These are phyloP conservation scores for Sporopachydermia quercuum DNA, from an alignment of 805 yeast species.

Conservation along the genomic window DNA sequence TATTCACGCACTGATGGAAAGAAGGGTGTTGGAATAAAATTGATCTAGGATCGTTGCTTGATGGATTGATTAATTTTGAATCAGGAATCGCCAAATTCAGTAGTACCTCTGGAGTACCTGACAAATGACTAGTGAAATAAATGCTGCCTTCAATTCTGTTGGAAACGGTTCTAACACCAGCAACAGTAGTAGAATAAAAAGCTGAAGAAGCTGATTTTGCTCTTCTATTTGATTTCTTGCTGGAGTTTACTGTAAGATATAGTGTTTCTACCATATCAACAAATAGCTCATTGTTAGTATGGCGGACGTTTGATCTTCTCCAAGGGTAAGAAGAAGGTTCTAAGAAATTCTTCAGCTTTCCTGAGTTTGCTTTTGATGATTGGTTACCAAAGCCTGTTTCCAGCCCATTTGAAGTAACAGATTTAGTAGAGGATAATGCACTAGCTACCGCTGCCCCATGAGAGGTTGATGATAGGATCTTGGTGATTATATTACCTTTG, in stretches of 20 bases:
- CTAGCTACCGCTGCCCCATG: constrained; percentile 13
- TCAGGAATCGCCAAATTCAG: constrained; percentile 28
- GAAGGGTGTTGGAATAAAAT: constrained; percentile 34
- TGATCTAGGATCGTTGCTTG: background rate
- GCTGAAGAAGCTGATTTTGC: constrained; percentile 15
- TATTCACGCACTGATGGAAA: constrained; percentile 57
- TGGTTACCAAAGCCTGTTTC: too few species aligned
- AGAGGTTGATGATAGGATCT: constrained; percentile 28
- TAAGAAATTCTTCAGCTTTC: constrained; percentile 1
- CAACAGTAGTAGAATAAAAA: constrained; percentile 3
- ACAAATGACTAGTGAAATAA: constrained; percentile 49
- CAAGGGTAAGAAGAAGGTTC: constrained; percentile 35
- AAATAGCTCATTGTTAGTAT: constrained; percentile 72
- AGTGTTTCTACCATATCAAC: constrained; percentile 66
- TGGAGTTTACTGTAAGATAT: constrained; percentile 34
- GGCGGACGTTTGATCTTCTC: constrained; percentile 59
- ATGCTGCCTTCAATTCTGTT: constrained; percentile 43
- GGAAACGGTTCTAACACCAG: constrained; percentile 12
- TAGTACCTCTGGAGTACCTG: constrained; percentile 64
- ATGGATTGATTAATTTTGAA: background rate
- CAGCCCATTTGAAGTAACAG: constrained; percentile 5
- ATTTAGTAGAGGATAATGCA: constrained; percentile 9
- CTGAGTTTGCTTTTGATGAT: background rate
- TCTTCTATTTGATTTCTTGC: constrained; percentile 3
- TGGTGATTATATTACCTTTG: constrained; percentile 37